Base-by-base conservation (phyloP, 306 rosid genomes). In the Carpinus viminea region DNA sequence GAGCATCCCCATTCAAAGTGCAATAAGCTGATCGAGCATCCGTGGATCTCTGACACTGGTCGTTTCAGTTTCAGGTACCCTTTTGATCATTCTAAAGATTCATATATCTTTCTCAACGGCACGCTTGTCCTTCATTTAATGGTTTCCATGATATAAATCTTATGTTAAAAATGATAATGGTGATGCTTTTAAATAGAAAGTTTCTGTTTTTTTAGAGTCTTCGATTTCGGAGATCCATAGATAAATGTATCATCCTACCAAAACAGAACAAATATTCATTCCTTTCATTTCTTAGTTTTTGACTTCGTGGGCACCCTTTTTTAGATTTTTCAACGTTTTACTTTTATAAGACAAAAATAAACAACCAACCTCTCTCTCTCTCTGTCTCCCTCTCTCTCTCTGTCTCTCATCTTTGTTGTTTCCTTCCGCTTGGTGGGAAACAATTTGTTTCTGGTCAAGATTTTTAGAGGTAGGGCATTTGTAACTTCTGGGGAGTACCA, bases 161-260 rank as follows among this genome's bases (percentile, higher is more conserved):
- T 34, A 2, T 4, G 38, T 34, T 34, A 24, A 2, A 34, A 2
- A 2, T 34, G 4, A n/a, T n/a, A n/a, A n/a, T n/a, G n/a, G n/a
- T n/a, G n/a, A 34, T 34, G 38, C 38, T 34, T 34, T 34, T 34
- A 34, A 34, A 34, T 34, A 34, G 12, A n/a, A 62, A 51, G 26
- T 50, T 21, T 48, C 41, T 34, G 28, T 41, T 73, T 24, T n/a
- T 46, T 64, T 20, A 18, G 17, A 64, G 57, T 2, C 46, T 76
- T 55, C 46, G 38, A 50, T 59, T 75, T 75, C 64, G 26, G 73
- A 54, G 66, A 48, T 75, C 68, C 26, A 12, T 43, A 64, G 26
- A 45, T 31, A n/a, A n/a, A n/a, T n/a, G n/a, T n/a, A n/a, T n/a
- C n/a, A n/a, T n/a, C n/a, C n/a, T n/a, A 12, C 41, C 55, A 51